Evolutionary conservation across 805 yeast species (phyloP).

Genomic region (Starmerella powellii): DNA sequence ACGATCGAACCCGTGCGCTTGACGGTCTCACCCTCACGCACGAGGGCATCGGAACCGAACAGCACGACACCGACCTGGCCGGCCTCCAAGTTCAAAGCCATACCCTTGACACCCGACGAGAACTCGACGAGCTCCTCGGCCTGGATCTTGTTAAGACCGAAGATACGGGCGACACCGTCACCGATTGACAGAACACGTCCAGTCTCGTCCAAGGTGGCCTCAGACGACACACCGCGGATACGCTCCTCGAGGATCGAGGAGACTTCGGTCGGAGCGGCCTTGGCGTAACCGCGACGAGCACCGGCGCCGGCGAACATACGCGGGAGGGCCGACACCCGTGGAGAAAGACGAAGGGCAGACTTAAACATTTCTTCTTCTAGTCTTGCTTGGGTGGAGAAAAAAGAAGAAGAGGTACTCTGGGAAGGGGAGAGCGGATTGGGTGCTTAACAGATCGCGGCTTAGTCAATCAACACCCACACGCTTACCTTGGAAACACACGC

Average conservation of each 20-base stretch:
- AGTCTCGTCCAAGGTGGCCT: slow-evolving; percentile 95
- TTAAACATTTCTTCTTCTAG: slow-evolving; percentile 28
- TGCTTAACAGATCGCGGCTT: slow-evolving; percentile 1
- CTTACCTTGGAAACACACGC: slow-evolving; percentile 10
- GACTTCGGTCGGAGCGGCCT: slow-evolving; percentile 99
- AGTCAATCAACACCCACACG: slow-evolving; percentile 1
- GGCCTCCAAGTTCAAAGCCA: slow-evolving; percentile 99
- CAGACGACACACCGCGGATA: slow-evolving; percentile 97
- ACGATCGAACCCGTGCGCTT: slow-evolving; percentile 99
- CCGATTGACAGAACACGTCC: slow-evolving; percentile 99
- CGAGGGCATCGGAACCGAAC: slow-evolving; percentile 97
- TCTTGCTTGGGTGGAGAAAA: slow-evolving; percentile 12
- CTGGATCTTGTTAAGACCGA: slow-evolving; percentile 98
- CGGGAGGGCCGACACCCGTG: slow-evolving; percentile 30
- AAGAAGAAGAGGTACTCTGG: slow-evolving; percentile 10
- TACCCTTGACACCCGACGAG: slow-evolving; percentile 99
- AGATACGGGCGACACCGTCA: slow-evolving; percentile 99
- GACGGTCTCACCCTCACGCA: slow-evolving; percentile 98
- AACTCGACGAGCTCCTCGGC: slow-evolving; percentile 99
- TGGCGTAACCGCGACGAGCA: slow-evolving; percentile 78
- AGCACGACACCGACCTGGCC: slow-evolving; percentile 99
- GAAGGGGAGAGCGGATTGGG: slow-evolving; percentile 18
- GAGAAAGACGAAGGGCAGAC: slow-evolving; percentile 33
- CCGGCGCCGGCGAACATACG: slow-evolving; percentile 28
- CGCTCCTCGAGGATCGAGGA: slow-evolving; percentile 98